These are phyloP conservation scores for Dianthus caryophyllus DNA, from an alignment of 148 eudicot species.

Conservation along the genomic window DNA sequence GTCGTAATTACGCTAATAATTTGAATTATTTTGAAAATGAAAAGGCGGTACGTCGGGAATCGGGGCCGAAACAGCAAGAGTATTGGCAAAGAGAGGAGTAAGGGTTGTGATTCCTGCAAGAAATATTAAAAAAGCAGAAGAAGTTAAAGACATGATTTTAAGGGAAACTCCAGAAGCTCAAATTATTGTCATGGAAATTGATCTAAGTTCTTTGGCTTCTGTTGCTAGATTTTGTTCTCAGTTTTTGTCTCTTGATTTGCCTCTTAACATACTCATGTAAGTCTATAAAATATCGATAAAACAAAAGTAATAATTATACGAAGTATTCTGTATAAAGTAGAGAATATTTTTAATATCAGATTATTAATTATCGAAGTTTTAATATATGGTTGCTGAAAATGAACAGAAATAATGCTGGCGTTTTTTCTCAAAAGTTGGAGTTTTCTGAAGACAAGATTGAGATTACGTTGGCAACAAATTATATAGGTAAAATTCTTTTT, in stretches of 20 bases:
- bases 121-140: slow-evolving; percentile 50
- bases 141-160: slow-evolving; percentile 49
- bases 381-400: background rate
- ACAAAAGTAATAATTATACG: no score
- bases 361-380: background rate
- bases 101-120: slow-evolving; percentile 77
- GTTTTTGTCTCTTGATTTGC: slow-evolving; percentile 67
- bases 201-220: slow-evolving; percentile 77
- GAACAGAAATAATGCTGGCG: slow-evolving; percentile 93
- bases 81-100: slow-evolving; percentile 76
- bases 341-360: no score
- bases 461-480: slow-evolving; percentile 89
- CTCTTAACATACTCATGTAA: slow-evolving; percentile 87
- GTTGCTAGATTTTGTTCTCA: slow-evolving; percentile 69
- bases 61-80: slow-evolving; percentile 85
- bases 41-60: slow-evolving; percentile 92
- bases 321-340: no score
- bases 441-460: slow-evolving; percentile 93
- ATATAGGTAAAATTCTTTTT: slow-evolving; percentile 55
- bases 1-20: background rate
- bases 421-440: slow-evolving; percentile 78
- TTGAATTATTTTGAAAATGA: background rate
- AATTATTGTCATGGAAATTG: slow-evolving; percentile 65
- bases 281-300: no score
- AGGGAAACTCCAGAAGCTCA: slow-evolving; percentile 58